A percentile compares a stretch with the other conserved stretches of the same genome.
Conservation (phyloP, 2,329 filamentous ascomycete genomes). For the Ophiosphaerella herpotricha region DNA sequence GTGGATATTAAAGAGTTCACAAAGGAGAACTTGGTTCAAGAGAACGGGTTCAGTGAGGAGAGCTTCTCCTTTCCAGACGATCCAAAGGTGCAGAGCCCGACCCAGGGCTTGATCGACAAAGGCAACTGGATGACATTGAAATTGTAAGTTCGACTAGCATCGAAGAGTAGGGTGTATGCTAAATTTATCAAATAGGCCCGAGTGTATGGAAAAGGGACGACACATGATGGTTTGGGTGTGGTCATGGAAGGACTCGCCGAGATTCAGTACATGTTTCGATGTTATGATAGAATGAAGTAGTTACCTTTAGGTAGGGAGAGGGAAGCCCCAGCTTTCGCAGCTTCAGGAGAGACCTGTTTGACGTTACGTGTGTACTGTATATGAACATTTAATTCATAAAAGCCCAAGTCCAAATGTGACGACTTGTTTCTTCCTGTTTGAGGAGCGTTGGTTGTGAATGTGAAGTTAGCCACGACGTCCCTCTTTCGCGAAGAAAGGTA, state of each 20-base stretch:
- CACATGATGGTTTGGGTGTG: conserved; percentile 39
- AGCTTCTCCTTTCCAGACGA: conserved; percentile 27
- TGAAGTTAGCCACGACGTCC: too few species aligned
- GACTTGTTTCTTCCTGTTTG: too few species aligned
- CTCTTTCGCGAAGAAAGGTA: too few species aligned
- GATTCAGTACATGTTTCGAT: conserved; percentile 33
- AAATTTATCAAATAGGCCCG: conserved; percentile 14
- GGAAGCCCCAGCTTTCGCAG: too few species aligned
- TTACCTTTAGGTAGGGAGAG: neutral
- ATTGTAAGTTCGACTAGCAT: conserved; percentile 8
- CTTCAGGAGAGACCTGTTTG: too few species aligned
- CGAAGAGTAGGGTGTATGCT: neutral
- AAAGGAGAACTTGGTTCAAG: conserved; percentile 17
- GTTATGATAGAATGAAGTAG: conserved; percentile 19
- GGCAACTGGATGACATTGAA: conserved; percentile 32
- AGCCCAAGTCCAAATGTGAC: too few species aligned
- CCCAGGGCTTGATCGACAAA: conserved; percentile 27
- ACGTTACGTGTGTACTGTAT: too few species aligned
- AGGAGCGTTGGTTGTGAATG: too few species aligned
- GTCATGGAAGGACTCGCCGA: conserved; percentile 18
- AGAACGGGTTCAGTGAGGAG: conserved; percentile 27
- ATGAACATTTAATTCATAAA: too few species aligned
- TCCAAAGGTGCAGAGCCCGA: conserved; percentile 16
- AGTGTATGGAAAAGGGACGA: conserved; percentile 27
- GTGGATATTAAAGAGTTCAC: conserved; percentile 26